Evolutionary conservation across 2,329 filamentous ascomycete species (phyloP).

Genomic region (Botryosphaeria dothidea): DNA sequence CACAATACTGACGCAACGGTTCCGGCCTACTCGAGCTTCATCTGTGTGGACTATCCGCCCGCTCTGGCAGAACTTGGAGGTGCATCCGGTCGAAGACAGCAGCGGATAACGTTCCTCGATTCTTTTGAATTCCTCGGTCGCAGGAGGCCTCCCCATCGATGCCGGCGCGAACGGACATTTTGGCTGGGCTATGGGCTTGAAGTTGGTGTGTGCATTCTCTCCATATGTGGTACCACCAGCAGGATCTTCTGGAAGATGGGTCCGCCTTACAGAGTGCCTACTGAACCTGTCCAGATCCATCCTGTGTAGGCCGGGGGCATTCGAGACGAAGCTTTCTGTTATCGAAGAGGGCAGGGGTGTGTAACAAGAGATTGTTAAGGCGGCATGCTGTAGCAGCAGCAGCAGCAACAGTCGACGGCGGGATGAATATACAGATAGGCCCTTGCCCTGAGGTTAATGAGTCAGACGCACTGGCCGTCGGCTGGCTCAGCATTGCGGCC

Average conservation of each 20-base stretch:
- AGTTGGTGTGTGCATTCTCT: not conserved
- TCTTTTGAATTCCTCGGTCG: conserved; percentile 14
- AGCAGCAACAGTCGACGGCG: not conserved
- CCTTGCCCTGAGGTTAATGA: not conserved
- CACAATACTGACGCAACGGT: conserved; percentile 22
- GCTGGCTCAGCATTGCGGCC: not conserved
- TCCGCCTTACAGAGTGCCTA: not conserved
- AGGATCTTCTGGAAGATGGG: not conserved
- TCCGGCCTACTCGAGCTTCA: conserved; percentile 26
- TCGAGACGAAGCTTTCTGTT: not conserved
- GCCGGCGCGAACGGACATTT: not conserved
- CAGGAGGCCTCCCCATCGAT: not conserved
- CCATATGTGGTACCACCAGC: not conserved
- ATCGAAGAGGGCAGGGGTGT: not conserved
- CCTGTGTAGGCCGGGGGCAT: not conserved
- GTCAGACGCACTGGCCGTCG: not conserved
- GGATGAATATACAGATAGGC: not conserved
- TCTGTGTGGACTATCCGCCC: conserved; percentile 25
- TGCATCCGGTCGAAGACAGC: conserved; percentile 27
- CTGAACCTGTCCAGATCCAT: not conserved
- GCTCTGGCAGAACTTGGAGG: conserved; percentile 26
- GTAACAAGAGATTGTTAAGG: not conserved
- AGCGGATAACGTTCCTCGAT: conserved; percentile 18
- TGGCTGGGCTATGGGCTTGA: not conserved
- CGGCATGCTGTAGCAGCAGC: not conserved